Conservation (phyloP, 805 yeast species). For the Myxozyma udenii region DNA sequence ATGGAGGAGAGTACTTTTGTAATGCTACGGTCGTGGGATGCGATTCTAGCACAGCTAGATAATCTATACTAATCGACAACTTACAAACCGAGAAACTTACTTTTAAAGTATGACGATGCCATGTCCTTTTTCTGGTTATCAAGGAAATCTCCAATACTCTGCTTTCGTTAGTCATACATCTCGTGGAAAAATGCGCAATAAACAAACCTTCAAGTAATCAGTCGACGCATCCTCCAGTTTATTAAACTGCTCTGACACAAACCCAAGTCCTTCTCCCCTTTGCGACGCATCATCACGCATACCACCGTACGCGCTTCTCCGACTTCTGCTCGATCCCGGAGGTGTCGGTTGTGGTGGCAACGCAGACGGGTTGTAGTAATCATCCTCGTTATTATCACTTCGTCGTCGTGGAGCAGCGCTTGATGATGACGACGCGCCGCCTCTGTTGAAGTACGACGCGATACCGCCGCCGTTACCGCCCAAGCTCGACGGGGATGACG, state of each 20-base stretch:
- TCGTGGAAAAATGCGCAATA: background rate
- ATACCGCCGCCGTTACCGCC: background rate
- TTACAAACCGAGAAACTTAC: constrained; percentile 11
- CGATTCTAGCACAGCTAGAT: background rate
- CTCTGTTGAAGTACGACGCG: background rate
- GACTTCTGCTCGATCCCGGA: background rate
- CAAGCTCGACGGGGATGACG: background rate
- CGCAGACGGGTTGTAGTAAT: background rate
- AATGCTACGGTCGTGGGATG: constrained; percentile 1
- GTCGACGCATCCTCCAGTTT: constrained; percentile 26
- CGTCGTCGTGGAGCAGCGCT: no score
- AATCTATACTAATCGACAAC: background rate
- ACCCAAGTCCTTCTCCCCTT: constrained; percentile 28
- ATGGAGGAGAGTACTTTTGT: background rate
- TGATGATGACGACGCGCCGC: background rate
- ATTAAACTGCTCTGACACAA: constrained; percentile 18
- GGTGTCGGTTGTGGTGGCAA: background rate
- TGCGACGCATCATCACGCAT: constrained; percentile 18
- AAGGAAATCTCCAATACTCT: constrained; percentile 19
- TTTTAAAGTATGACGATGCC: constrained; percentile 25
- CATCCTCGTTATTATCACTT: background rate
- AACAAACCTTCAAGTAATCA: constrained; percentile 22
- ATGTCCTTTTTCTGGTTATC: constrained; percentile 16
- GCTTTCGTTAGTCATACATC: background rate
- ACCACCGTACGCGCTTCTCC: constrained; percentile 9